Evolutionary conservation across 2,329 filamentous ascomycete genomes (phyloP).

Genomic region (Trichoderma aggressivum): DNA sequence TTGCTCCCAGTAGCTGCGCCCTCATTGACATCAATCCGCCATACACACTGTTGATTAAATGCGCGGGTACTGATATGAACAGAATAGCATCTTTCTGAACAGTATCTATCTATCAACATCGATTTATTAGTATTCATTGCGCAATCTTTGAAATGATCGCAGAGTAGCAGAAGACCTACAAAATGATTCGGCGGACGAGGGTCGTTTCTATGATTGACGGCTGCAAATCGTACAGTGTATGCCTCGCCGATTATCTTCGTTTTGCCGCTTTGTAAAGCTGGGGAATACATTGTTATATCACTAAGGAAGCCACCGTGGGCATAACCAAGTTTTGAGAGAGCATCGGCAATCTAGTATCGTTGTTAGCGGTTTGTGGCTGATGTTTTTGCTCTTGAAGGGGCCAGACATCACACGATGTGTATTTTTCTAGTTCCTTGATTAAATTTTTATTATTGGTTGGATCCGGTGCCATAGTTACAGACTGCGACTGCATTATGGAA

Average conservation of each 20-base stretch:
- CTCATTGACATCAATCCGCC: background rate
- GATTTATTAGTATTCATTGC: background rate
- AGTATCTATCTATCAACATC: background rate
- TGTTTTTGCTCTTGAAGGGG: background rate
- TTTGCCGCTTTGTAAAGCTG: background rate
- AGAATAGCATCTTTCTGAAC: background rate
- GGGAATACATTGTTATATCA: background rate
- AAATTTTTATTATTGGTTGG: background rate
- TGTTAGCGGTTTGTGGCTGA: background rate
- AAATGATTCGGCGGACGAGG: background rate
- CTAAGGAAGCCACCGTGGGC: background rate
- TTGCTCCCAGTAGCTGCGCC: background rate
- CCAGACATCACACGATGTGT: background rate
- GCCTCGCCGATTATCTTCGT: background rate
- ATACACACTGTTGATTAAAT: background rate
- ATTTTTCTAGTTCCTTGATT: background rate
- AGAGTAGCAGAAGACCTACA: background rate
- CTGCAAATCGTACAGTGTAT: background rate
- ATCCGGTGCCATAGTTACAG: background rate
- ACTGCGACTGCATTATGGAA: background rate
- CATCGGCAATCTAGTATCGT: conserved; percentile 4
- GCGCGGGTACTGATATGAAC: background rate
- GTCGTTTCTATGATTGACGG: background rate
- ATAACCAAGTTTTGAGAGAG: background rate
- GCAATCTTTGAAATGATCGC: rapidly evolving